Evolutionary conservation across 2,329 filamentous ascomycete genomes (phyloP).

Genomic region (Trichoderma brevicompactum): DNA sequence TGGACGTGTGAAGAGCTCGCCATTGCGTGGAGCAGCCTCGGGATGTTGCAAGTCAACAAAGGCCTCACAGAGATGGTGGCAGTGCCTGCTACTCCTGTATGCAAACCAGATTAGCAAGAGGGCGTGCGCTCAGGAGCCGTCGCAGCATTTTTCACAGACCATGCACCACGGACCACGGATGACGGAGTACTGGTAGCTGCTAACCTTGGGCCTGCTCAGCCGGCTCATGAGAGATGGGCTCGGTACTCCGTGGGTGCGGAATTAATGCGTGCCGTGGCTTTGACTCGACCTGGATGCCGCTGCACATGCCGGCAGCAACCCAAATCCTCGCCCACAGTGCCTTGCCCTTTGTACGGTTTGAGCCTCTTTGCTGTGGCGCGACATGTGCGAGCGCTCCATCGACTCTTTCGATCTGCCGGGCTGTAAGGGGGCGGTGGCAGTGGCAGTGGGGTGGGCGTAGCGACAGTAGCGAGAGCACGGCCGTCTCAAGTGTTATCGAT

Average conservation of each 20-base stretch:
- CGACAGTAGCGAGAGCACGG: slow-evolving; percentile 14
- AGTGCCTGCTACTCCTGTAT: background rate
- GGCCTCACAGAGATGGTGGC: background rate
- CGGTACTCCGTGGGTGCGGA: background rate
- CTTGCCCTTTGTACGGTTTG: slow-evolving; percentile 4
- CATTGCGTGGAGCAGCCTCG: background rate
- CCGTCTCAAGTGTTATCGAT: slow-evolving; percentile 19
- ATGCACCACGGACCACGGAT: too few species aligned
- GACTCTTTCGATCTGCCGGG: slow-evolving; percentile 25
- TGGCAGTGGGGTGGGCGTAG: slow-evolving; percentile 23
- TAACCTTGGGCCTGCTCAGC: too few species aligned
- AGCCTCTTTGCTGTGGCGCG: slow-evolving; percentile 4
- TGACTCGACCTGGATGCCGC: slow-evolving; percentile 11
- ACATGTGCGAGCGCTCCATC: background rate
- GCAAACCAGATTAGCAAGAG: slow-evolving; percentile 2
- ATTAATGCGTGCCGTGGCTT: slow-evolving; percentile 18
- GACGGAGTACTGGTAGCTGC: too few species aligned
- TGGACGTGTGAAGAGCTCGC: background rate
- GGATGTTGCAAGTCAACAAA: background rate
- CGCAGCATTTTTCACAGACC: background rate
- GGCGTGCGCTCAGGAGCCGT: background rate
- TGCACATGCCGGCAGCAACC: slow-evolving; percentile 25
- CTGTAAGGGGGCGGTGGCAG: slow-evolving; percentile 21
- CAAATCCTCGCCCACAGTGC: background rate
- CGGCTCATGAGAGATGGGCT: too few species aligned